Percentiles rank a stretch among this genome's conserved stretches.
Evolutionary conservation across 2,329 filamentous ascomycete species (phyloP).

Genomic region (Ophiobolus disseminans): DNA sequence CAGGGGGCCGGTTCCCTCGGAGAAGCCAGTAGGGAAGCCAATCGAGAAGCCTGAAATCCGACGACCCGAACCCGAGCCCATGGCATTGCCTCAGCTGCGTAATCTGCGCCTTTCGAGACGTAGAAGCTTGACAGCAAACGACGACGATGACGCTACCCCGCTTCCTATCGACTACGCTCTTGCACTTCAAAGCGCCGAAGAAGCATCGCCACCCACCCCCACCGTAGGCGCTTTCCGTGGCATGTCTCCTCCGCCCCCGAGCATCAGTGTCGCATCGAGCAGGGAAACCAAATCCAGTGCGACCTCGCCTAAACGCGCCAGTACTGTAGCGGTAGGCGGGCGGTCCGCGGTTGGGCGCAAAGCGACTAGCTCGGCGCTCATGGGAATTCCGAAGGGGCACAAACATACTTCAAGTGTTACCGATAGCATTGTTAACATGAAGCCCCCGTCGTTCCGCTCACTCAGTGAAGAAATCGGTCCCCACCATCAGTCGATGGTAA

Average conservation of each 20-base stretch:
- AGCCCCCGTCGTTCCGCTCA: constrained; percentile 28
- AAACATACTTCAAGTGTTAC: constrained; percentile 38
- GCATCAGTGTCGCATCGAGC: constrained; percentile 30
- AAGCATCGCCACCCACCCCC: constrained; percentile 23
- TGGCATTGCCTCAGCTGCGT: constrained; percentile 22
- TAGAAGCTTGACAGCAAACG: constrained; percentile 44
- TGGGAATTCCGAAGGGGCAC: constrained; percentile 29
- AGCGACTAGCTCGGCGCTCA: constrained; percentile 29
- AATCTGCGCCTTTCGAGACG: constrained; percentile 34
- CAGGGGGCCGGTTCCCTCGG: constrained; percentile 23
- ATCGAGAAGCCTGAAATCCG: constrained; percentile 4
- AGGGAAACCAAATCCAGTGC: constrained; percentile 28
- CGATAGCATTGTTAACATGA: constrained; percentile 23
- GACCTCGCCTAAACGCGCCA: constrained; percentile 31
- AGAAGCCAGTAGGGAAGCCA: constrained; percentile 14
- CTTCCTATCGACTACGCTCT: constrained; percentile 51
- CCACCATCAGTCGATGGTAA: constrained; percentile 38
- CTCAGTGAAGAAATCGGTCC: constrained; percentile 39
- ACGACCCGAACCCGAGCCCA: constrained; percentile 10
- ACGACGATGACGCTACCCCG: constrained; percentile 42
- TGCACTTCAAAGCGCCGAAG: constrained; percentile 44
- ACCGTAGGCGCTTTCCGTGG: constrained; percentile 13
- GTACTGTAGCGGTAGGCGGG: constrained; percentile 40
- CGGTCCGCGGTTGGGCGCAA: constrained; percentile 39
- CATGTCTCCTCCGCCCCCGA: constrained; percentile 21